A percentile compares a stretch with the other conserved stretches of the same genome.
phyloP scores from a whole-genome alignment of 75 land plant species.

The Cunninghamia lanceolata region DNA sequence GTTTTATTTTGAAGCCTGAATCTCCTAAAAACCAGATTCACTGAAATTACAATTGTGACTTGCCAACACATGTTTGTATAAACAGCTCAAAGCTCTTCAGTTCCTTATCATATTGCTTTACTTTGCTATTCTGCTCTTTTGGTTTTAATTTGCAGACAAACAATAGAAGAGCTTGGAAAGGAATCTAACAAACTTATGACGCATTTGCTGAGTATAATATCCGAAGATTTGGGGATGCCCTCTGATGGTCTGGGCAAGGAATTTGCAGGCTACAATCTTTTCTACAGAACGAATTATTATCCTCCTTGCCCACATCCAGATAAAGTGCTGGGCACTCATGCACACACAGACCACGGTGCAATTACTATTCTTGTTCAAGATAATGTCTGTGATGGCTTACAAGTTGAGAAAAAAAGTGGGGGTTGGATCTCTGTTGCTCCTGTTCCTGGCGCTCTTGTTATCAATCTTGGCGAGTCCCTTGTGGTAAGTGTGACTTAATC shows the following conservation, averaged over 20 bases:
- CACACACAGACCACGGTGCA: constrained; percentile 3
- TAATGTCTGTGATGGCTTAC: constrained; percentile 10
- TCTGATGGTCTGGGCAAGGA: constrained; percentile 1
- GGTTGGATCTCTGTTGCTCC: constrained; percentile 17
- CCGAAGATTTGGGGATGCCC: constrained; percentile 4
- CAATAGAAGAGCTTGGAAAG: not conserved
- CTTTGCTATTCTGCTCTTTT: not conserved
- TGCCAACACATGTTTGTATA: too few relatives aligned
- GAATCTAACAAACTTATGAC: constrained; percentile 7
- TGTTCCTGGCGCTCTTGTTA: constrained; percentile 3
- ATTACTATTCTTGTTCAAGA: constrained; percentile 15
- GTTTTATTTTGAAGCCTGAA: too few relatives aligned
- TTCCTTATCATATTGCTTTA: not conserved
- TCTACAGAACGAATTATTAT: constrained; percentile 23
- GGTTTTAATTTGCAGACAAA: not conserved
- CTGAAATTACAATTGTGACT: too few relatives aligned
- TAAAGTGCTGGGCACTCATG: constrained; percentile 12
- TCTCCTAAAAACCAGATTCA: too few relatives aligned
- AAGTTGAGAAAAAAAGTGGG: constrained; percentile 11
- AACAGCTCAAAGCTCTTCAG: too few relatives aligned
- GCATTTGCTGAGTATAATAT: constrained; percentile 12
- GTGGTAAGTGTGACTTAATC: not conserved
- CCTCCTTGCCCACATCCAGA: constrained; percentile 33
- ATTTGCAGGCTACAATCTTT: constrained; percentile 8
- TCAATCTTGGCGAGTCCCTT: constrained; percentile 11